Base-by-base conservation (phyloP, 805 yeast genomes). In the Myxozyma mucilagina region DNA sequence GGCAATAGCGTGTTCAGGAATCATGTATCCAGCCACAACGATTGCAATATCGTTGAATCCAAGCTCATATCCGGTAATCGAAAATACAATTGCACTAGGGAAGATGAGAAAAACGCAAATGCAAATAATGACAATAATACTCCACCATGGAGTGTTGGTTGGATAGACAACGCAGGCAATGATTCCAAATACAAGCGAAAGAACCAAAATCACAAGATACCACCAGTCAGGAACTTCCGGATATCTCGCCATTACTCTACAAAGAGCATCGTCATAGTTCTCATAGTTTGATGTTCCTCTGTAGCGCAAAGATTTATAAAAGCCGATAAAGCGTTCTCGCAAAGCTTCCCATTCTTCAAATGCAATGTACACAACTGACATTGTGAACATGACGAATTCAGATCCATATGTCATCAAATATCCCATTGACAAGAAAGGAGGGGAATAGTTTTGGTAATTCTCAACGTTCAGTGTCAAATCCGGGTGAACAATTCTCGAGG, bases 211-310 rank as follows among this genome's bases (percentile, higher is more conserved):
- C 9, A 75, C 66, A 16, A 82, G 57, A 44, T 81, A 87, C 89
- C 90, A 86, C 85, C 85, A 84, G 66, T 84, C 87, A 1, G 94
- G 94, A 24, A 85, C 89, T 65, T 87, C 90, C 45, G 79, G 79
- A 71, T 86, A 86, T 57, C 72, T 75, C 43, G 66, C 69, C 83
- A 82, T 83, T 67, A 83, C 78, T 62, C 85, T 79, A 8, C 88
- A 76, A 59, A 85, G 42, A 6, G 61, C 56, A 48, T 60, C 63
- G 14, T 56, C 45, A 4, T 31, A 39, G 31, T 14, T 44, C n/a
- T 49, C n/a, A 24, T 45, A 44, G 14, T 41, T 45, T 35, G 20
- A 16, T 18, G 42, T 42, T 38, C 18, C n/a, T 20, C 47, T n/a
- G 80, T 18, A 34, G n/a, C 29, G 29, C 29, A 52, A 18, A 7